Evolutionary conservation across 148 eudicot species (phyloP).

Genomic region (Rhododendron mucronatum): DNA sequence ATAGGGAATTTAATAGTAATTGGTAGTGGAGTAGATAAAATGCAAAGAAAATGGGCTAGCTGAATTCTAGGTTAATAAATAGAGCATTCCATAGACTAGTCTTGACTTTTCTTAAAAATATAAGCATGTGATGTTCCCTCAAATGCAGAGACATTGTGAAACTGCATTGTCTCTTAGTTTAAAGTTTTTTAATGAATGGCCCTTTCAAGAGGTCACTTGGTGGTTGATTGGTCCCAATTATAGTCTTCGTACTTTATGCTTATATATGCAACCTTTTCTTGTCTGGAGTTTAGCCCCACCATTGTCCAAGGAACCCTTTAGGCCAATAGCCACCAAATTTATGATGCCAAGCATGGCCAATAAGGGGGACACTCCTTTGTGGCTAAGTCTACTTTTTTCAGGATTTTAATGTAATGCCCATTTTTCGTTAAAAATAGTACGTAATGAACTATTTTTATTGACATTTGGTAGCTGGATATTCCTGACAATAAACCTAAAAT

Average conservation of each 20-base stretch:
- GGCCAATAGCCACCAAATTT: constrained; percentile 24
- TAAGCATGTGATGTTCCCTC: constrained; percentile 21
- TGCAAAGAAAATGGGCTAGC: neutral
- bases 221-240: constrained; percentile 15
- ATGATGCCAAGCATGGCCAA: constrained; percentile 35
- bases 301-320: constrained; percentile 2
- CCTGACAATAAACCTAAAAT: neutral
- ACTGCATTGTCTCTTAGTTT: constrained; percentile 9
- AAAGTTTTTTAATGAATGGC: constrained; percentile 7
- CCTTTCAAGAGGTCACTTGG: constrained; percentile 15
- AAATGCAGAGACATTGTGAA: constrained; percentile 3
- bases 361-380: constrained; percentile 2
- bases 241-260: constrained; percentile 1
- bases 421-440: neutral
- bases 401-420: constrained; percentile 9
- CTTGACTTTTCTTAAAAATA: neutral
- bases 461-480: neutral
- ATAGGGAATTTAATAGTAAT: neutral
- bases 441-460: neutral
- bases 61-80: neutral
- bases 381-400: constrained; percentile 11
- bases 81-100: neutral
- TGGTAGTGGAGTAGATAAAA: neutral
- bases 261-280: neutral
- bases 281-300: constrained; percentile 11